These are phyloP conservation scores for Candida oleophila DNA, from an alignment of 805 yeast genomes.

Conservation along the genomic window DNA sequence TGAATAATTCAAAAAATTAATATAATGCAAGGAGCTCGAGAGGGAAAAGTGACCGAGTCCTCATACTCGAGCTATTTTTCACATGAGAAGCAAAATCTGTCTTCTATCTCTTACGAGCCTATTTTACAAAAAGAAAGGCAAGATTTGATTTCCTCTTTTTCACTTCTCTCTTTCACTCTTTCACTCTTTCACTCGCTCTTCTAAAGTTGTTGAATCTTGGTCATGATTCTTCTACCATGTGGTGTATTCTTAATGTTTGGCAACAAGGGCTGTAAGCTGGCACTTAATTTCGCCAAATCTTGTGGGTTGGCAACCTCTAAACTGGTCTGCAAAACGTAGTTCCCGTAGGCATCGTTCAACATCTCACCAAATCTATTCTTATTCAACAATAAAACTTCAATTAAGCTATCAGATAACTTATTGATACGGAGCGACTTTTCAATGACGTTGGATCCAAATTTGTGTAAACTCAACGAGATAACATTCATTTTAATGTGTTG, in stretches of 20 bases:
- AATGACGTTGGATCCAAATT: constrained; percentile 60
- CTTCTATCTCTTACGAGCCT: too few species aligned
- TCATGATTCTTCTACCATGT: constrained; percentile 90
- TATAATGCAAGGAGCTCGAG: neutral
- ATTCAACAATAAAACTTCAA: constrained; percentile 40
- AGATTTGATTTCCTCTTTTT: too few species aligned
- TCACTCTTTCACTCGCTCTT: neutral
- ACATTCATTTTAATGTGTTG: constrained; percentile 36
- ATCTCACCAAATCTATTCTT: constrained; percentile 37
- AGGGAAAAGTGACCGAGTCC: too few species aligned
- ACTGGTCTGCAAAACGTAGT: constrained; percentile 58
- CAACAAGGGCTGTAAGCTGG: constrained; percentile 67
- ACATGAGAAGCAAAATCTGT: neutral
- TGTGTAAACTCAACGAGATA: constrained; percentile 52
- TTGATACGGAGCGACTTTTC: constrained; percentile 54
- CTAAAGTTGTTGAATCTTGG: constrained; percentile 46
- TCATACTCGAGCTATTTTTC: too few species aligned
- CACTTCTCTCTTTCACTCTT: neutral
- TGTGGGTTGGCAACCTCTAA: constrained; percentile 52
- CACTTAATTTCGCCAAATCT: constrained; percentile 56
- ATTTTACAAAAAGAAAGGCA: too few species aligned
- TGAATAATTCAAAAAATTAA: neutral
- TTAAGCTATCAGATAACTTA: constrained; percentile 44
- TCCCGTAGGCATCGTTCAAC: constrained; percentile 59
- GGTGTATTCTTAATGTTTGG: constrained; percentile 85